phyloP scores from a whole-genome alignment of 1,284 basidiomycete genomes.

The Mycena citricolor region DNA sequence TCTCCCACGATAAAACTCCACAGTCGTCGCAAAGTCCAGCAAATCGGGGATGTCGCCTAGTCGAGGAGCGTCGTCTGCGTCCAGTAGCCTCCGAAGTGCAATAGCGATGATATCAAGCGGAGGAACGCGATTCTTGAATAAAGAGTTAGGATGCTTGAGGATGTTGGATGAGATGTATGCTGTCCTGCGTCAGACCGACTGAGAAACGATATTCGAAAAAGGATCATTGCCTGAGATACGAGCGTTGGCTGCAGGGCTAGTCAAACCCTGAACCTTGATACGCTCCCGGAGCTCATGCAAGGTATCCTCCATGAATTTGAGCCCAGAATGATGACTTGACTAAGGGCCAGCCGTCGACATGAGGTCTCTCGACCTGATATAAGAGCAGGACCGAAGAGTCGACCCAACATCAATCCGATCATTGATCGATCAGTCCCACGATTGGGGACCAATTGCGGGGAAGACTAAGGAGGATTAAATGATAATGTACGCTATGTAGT shows the following conservation, averaged over 20 bases:
- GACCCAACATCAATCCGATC: no score
- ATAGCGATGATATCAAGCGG: constrained; percentile 20
- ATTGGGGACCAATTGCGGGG: no score
- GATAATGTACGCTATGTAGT: no score
- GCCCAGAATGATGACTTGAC: no score
- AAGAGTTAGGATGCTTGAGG: constrained; percentile 10
- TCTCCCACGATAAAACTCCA: constrained; percentile 17
- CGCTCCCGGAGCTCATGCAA: constrained; percentile 17
- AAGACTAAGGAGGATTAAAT: no score
- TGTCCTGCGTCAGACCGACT: constrained; percentile 3
- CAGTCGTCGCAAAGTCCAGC: constrained; percentile 18
- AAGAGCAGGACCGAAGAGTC: no score
- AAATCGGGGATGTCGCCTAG: constrained; percentile 12
- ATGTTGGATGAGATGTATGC: constrained; percentile 16
- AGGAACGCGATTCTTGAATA: constrained; percentile 16
- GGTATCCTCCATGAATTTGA: no score
- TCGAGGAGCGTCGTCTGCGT: background rate
- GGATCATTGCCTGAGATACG: constrained; percentile 9
- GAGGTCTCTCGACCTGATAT: no score
- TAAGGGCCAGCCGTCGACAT: no score
- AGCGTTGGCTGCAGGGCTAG: constrained; percentile 11
- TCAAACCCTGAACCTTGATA: constrained; percentile 8
- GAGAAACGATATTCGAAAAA: background rate
- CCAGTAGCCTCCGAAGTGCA: constrained; percentile 10
- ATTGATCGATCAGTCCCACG: no score